phyloP scores from a whole-genome alignment of 371 early-diverging fungal genomes.

The Rhizopus stolonifer region DNA sequence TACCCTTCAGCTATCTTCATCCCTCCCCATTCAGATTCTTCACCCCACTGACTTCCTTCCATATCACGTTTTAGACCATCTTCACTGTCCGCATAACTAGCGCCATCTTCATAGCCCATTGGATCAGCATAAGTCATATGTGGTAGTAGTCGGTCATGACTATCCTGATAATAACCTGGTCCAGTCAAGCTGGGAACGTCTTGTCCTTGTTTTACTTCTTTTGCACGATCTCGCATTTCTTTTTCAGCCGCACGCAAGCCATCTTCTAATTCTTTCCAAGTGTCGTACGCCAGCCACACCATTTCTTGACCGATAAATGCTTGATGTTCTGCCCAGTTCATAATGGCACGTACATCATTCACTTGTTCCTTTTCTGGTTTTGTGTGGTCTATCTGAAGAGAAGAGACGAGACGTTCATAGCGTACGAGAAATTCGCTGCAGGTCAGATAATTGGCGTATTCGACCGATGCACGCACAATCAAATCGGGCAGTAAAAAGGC shows the following conservation, averaged over 20 bases:
- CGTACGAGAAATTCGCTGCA: constrained; percentile 60
- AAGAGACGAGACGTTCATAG: constrained; percentile 31
- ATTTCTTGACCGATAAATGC: constrained; percentile 50
- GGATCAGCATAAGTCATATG: constrained; percentile 13
- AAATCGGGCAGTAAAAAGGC: constrained; percentile 61
- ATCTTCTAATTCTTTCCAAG: constrained; percentile 76
- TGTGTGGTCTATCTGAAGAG: constrained; percentile 24
- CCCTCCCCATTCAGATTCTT: constrained; percentile 43
- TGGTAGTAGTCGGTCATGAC: constrained; percentile 33
- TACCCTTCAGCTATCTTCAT: constrained; percentile 36
- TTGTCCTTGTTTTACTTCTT: constrained; percentile 13
- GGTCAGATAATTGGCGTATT: constrained; percentile 57
- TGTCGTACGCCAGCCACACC: constrained; percentile 62
- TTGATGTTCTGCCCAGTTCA: constrained; percentile 28
- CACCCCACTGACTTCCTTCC: constrained; percentile 39
- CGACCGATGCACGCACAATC: constrained; percentile 44
- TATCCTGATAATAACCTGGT: constrained; percentile 21
- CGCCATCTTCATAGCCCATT: constrained; percentile 4
- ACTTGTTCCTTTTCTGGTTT: constrained; percentile 25
- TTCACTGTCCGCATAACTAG: constrained; percentile 30
- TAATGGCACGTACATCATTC: constrained; percentile 20
- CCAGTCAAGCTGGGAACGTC: constrained; percentile 2
- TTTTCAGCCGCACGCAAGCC: constrained; percentile 68
- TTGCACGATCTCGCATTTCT: constrained; percentile 22
- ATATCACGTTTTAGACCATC: constrained; percentile 26